phyloP scores from a whole-genome alignment of 352 stramenopile genomes.

The Phytophthora cactorum region DNA sequence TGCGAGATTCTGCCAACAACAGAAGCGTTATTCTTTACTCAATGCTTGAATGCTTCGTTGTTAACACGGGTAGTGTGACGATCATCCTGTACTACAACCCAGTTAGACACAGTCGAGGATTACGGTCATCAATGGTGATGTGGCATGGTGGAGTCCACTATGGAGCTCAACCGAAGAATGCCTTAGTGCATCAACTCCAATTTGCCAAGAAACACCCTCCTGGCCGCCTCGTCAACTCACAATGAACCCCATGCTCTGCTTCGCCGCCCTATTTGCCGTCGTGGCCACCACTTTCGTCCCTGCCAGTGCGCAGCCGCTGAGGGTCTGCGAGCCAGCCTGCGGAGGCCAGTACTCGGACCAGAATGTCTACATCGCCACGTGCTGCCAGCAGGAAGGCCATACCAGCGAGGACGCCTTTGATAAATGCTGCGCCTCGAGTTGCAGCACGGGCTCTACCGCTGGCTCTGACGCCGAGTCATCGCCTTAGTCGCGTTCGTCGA shows the following conservation, averaged over 20 bases:
- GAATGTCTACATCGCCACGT: background rate
- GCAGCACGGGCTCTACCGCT: background rate
- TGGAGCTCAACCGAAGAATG: background rate
- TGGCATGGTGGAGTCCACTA: no score
- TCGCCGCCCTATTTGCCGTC: background rate
- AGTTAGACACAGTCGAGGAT: no score
- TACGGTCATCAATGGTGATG: no score
- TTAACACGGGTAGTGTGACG: no score
- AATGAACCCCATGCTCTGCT: background rate
- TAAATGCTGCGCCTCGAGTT: background rate
- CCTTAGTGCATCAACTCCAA: background rate
- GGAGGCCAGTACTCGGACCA: background rate
- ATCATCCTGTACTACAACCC: no score
- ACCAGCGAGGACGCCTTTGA: background rate
- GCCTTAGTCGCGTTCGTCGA: background rate
- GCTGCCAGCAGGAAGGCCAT: background rate
- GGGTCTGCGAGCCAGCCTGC: background rate
- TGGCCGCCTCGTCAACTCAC: background rate
- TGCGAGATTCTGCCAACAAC: no score
- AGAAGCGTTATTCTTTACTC: no score
- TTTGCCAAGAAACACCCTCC: background rate
- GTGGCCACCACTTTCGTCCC: background rate
- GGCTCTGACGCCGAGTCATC: no score
- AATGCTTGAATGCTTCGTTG: no score
- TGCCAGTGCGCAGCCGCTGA: background rate